Evolutionary conservation across 2,329 filamentous ascomycete genomes (phyloP).

Genomic region (Neobulgaria alba): DNA sequence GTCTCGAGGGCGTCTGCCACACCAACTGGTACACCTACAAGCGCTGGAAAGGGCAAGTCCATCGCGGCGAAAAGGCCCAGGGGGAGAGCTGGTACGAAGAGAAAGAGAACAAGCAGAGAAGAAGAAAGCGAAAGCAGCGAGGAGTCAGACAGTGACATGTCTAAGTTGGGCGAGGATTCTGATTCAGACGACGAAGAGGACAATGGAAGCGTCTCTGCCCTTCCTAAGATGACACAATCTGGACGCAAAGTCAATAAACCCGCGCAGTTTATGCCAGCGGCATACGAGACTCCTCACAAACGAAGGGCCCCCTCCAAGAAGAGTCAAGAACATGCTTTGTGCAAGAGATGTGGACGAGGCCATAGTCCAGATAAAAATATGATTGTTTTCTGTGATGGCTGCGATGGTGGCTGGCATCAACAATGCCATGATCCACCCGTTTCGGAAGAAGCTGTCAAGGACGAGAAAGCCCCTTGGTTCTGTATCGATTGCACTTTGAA

Average conservation of each 20-base stretch:
- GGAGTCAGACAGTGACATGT: constrained; percentile 26
- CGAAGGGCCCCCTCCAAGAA: constrained; percentile 44
- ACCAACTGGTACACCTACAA: constrained; percentile 10
- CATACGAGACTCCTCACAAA: constrained; percentile 35
- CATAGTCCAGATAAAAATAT: constrained; percentile 65
- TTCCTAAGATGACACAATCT: constrained; percentile 64
- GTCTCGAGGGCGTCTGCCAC: constrained; percentile 17
- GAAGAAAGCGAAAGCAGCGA: constrained; percentile 22
- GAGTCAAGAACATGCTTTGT: constrained; percentile 52
- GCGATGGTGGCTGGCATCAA: constrained; percentile 73
- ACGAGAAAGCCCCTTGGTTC: constrained; percentile 62
- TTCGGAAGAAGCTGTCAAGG: constrained; percentile 56
- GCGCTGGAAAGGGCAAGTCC: constrained; percentile 13
- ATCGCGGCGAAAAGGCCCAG: constrained; percentile 6
- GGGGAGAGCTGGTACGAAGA: constrained; percentile 21
- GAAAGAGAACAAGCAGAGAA: constrained; percentile 25
- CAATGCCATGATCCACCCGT: constrained; percentile 72
- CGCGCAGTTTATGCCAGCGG: constrained; percentile 50
- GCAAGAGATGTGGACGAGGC: constrained; percentile 64
- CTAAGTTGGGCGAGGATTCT: constrained; percentile 30
- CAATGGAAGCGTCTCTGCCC: constrained; percentile 34
- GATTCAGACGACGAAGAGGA: constrained; percentile 31
- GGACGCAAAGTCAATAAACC: constrained; percentile 64
- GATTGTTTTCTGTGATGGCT: constrained; percentile 81
- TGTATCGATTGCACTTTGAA: constrained; percentile 53